phyloP scores from a whole-genome alignment of 352 stramenopile genomes.

The Sclerospora graminicola region DNA sequence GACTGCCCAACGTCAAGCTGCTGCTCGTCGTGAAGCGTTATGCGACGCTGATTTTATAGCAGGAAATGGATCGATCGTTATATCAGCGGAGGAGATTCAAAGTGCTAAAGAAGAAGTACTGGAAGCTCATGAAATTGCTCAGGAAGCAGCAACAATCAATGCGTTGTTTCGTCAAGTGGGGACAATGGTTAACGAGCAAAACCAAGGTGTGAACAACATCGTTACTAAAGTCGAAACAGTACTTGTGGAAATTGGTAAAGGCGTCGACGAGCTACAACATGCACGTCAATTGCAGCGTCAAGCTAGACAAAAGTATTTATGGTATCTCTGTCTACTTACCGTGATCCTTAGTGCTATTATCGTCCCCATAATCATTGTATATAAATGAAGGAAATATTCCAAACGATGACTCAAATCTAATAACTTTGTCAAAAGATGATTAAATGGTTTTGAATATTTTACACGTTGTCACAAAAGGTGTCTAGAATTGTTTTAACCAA shows the following conservation, averaged over 20 bases:
- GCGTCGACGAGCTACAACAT: conserved; percentile 59
- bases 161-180: conserved; percentile 61
- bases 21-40: conserved; percentile 43
- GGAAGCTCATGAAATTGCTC: conserved; percentile 47
- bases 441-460: too few relatives aligned
- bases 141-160: conserved; percentile 56
- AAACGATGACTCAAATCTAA: too few relatives aligned
- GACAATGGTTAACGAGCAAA: conserved; percentile 48
- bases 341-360: too few relatives aligned
- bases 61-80: conserved; percentile 19
- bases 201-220: conserved; percentile 63
- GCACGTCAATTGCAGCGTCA: conserved; percentile 49
- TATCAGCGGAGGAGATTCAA: conserved; percentile 61
- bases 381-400: too few relatives aligned
- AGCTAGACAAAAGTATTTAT: too few relatives aligned
- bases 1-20: conserved; percentile 39
- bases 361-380: too few relatives aligned
- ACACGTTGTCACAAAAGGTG: too few relatives aligned
- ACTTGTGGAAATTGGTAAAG: conserved; percentile 58
- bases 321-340: too few relatives aligned
- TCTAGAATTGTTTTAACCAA: too few relatives aligned
- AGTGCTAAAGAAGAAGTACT: conserved; percentile 70
- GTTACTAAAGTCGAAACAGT: conserved; percentile 61
- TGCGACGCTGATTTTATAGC: conserved; percentile 64
- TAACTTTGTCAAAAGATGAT: too few relatives aligned